Conservation (phyloP, 441 rosid genomes). For the Croton setiger region DNA sequence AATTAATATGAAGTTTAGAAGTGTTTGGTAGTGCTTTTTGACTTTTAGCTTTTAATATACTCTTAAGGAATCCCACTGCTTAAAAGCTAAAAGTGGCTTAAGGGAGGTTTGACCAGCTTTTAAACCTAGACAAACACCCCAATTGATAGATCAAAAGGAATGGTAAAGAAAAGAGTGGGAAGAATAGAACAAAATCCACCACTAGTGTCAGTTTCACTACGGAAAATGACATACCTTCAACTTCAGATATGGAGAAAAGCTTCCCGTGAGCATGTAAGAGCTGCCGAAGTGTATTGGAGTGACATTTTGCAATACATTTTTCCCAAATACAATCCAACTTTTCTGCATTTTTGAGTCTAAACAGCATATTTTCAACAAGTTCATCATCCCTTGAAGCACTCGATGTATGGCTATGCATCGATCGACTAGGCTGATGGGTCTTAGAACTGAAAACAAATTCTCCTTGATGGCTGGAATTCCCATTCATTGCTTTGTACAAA, state of each 20-base stretch:
- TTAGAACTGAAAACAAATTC: slow-evolving; percentile 40
- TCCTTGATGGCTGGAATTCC: slow-evolving; percentile 38
- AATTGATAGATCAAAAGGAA: neutral
- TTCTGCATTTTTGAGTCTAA: slow-evolving; percentile 50
- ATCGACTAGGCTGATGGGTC: slow-evolving; percentile 34
- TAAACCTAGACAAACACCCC: too few relatives aligned
- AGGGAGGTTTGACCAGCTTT: neutral
- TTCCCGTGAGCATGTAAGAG: slow-evolving; percentile 71
- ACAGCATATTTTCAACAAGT: slow-evolving; percentile 38
- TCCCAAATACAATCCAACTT: slow-evolving; percentile 74
- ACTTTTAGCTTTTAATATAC: too few relatives aligned
- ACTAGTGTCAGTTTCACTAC: slow-evolving; percentile 1
- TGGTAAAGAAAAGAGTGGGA: neutral
- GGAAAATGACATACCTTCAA: slow-evolving; percentile 53
- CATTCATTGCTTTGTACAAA: slow-evolving; percentile 42
- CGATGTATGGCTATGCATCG: slow-evolving; percentile 34
- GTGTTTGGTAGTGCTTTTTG: too few relatives aligned
- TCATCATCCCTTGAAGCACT: slow-evolving; percentile 42
- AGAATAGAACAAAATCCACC: neutral
- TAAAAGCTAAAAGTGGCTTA: too few relatives aligned
- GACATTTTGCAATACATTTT: slow-evolving; percentile 81
- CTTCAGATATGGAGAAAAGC: slow-evolving; percentile 80
- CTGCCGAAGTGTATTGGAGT: slow-evolving; percentile 86
- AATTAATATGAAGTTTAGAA: too few relatives aligned
- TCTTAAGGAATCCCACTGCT: too few relatives aligned